A percentile compares a stretch with the other conserved stretches of the same genome.
Conservation (phyloP, 2,329 filamentous ascomycete genomes). For the Penicillium crustosum region DNA sequence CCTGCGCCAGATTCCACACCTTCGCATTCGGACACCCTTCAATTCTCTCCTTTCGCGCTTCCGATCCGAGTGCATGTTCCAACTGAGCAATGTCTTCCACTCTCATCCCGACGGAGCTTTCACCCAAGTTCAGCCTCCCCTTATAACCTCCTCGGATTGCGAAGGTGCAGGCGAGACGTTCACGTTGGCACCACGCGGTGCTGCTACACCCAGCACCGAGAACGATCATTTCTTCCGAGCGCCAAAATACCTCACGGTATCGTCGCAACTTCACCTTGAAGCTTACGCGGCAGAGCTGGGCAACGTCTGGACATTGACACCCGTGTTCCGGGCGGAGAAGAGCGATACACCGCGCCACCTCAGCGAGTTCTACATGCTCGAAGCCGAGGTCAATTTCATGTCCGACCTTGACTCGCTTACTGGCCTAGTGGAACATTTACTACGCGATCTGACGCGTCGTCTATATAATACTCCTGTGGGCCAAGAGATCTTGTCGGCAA, state of each 20-base stretch:
- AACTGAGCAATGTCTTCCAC: constrained; percentile 73
- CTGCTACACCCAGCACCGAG: constrained; percentile 33
- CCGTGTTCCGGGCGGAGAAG: constrained; percentile 88
- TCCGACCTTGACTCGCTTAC: constrained; percentile 70
- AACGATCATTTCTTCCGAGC: constrained; percentile 71
- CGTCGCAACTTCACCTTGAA: constrained; percentile 90
- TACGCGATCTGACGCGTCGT: constrained; percentile 58
- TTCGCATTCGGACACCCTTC: constrained; percentile 76
- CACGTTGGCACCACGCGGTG: constrained; percentile 56
- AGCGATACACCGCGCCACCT: constrained; percentile 92
- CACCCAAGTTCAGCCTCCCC: constrained; percentile 77
- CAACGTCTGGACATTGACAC: constrained; percentile 90
- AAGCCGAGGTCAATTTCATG: constrained; percentile 82
- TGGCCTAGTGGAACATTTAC: constrained; percentile 74
- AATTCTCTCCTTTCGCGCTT: constrained; percentile 79
- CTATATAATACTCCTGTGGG: constrained; percentile 53
- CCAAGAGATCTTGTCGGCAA: constrained; percentile 55
- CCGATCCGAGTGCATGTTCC: constrained; percentile 74
- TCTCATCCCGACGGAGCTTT: constrained; percentile 58
- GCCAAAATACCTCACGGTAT: constrained; percentile 94
- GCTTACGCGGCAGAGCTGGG: constrained; percentile 84
- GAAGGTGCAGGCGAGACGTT: constrained; percentile 97
- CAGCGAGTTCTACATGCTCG: constrained; percentile 98
- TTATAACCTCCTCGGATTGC: constrained; percentile 95
- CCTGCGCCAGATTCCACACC: constrained; percentile 81